These are phyloP conservation scores for Stachybotrys echinatus DNA, from an alignment of 2,329 filamentous ascomycete species.

Conservation along the genomic window DNA sequence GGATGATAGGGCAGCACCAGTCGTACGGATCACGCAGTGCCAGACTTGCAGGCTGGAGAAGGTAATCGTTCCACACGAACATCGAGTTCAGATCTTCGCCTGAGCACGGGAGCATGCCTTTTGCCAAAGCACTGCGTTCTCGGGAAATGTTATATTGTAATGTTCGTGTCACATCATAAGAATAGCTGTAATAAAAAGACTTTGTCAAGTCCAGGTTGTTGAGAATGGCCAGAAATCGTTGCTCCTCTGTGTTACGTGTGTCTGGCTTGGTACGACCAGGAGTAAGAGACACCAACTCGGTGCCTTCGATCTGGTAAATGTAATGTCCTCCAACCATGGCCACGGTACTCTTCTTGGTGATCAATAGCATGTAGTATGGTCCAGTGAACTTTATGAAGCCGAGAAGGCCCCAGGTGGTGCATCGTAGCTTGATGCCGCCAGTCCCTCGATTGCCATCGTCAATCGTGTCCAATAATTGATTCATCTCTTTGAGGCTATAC, in stretches of 20 bases:
- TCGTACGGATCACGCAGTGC: slow-evolving; percentile 78
- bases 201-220: slow-evolving; percentile 85
- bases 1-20: slow-evolving; percentile 93
- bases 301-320: slow-evolving; percentile 90
- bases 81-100: slow-evolving; percentile 77
- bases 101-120: slow-evolving; percentile 54
- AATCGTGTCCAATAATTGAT: slow-evolving; percentile 85
- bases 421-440: slow-evolving; percentile 83
- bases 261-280: slow-evolving; percentile 74
- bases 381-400: slow-evolving; percentile 96
- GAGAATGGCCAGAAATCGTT: slow-evolving; percentile 80
- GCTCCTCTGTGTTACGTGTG: slow-evolving; percentile 76
- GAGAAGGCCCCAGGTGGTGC: slow-evolving; percentile 86
- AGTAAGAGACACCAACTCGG: slow-evolving; percentile 83
- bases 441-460: slow-evolving; percentile 91
- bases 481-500: slow-evolving; percentile 89
- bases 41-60: slow-evolving; percentile 68
- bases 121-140: slow-evolving; percentile 66
- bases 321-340: slow-evolving; percentile 96
- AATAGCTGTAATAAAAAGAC: slow-evolving; percentile 98
- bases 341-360: slow-evolving; percentile 93
- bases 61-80: slow-evolving; percentile 97
- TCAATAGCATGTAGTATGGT: slow-evolving; percentile 93
- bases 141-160: slow-evolving; percentile 86
- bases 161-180: slow-evolving; percentile 90